These are phyloP conservation scores for Alternaria solani DNA, from an alignment of 2,329 filamentous ascomycete species.

Conservation along the genomic window DNA sequence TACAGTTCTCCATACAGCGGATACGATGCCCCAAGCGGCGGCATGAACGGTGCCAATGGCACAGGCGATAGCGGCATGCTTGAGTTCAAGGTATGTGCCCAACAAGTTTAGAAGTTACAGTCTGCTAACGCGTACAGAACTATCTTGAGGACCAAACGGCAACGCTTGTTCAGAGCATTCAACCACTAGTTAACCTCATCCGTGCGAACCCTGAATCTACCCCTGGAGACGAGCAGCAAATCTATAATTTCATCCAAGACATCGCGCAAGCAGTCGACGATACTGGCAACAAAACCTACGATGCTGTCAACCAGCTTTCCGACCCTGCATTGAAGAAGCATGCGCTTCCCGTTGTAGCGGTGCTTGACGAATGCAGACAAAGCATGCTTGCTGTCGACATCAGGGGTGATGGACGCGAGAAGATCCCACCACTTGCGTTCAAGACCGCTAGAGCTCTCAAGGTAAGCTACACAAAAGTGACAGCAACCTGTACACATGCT, in stretches of 20 bases:
- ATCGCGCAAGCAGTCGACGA: constrained; percentile 76
- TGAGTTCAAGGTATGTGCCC: constrained; percentile 65
- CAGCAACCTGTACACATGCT: constrained; percentile 16
- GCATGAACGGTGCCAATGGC: constrained; percentile 32
- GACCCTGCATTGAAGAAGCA: constrained; percentile 62
- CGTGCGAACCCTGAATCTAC: constrained; percentile 52
- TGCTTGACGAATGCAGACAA: constrained; percentile 69
- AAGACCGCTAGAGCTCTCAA: constrained; percentile 84
- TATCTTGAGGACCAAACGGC: constrained; percentile 87
- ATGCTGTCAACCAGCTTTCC: constrained; percentile 57
- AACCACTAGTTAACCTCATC: constrained; percentile 78
- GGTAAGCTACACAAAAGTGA: constrained; percentile 46
- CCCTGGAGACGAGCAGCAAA: constrained; percentile 53
- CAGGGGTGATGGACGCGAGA: constrained; percentile 67
- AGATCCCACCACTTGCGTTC: constrained; percentile 83
- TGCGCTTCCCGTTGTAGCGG: constrained; percentile 60
- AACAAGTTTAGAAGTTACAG: constrained; percentile 12
- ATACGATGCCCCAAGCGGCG: constrained; percentile 45
- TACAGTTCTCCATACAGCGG: constrained; percentile 50
- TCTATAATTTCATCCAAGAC: constrained; percentile 72
- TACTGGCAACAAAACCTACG: constrained; percentile 70
- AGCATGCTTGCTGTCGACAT: constrained; percentile 70
- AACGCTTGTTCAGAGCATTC: constrained; percentile 78
- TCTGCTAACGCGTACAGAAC: constrained; percentile 57
- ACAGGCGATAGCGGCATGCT: constrained; percentile 55